Percentiles rank a stretch among this genome's conserved stretches.
These are phyloP conservation scores for Raddia distichophylla DNA, from an alignment of 176 grass and related monocot species.

Conservation along the genomic window DNA sequence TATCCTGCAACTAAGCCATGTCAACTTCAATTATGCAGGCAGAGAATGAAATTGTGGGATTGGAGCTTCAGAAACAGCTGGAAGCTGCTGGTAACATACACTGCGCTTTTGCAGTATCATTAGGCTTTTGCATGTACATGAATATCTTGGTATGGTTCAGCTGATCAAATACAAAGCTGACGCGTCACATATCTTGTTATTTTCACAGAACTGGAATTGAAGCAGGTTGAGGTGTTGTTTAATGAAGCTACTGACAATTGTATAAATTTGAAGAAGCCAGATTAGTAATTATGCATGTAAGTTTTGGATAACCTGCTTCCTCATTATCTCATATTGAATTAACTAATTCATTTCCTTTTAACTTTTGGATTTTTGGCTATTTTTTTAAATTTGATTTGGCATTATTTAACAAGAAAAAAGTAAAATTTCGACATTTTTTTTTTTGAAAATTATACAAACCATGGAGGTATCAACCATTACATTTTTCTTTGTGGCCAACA, in stretches of 20 bases:
- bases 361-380: too few relatives aligned
- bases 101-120: not conserved
- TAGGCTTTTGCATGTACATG: not conserved
- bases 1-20: not conserved
- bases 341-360: too few relatives aligned
- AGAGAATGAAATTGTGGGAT: constrained; percentile 79
- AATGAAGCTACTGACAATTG: constrained; percentile 88
- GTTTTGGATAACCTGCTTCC: constrained; percentile 13
- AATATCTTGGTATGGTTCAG: not conserved
- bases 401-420: too few relatives aligned
- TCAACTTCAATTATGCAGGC: constrained; percentile 52
- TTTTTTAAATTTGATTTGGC: too few relatives aligned
- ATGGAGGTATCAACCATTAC: not conserved
- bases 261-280: constrained; percentile 90
- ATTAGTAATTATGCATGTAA: constrained; percentile 49
- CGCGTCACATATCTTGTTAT: constrained; percentile 9
- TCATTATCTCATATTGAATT: not conserved
- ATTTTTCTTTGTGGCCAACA: not conserved
- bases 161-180: not conserved
- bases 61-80: constrained; percentile 86
- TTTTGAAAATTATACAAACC: not conserved
- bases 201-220: constrained; percentile 66
- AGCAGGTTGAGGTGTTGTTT: constrained; percentile 77
- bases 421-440: too few relatives aligned
- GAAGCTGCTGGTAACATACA: constrained; percentile 71